Evolutionary conservation across 805 yeast species (phyloP), one percentile per base, ranked within the genome.

Genomic region (Hanseniaspora singularis): DNA sequence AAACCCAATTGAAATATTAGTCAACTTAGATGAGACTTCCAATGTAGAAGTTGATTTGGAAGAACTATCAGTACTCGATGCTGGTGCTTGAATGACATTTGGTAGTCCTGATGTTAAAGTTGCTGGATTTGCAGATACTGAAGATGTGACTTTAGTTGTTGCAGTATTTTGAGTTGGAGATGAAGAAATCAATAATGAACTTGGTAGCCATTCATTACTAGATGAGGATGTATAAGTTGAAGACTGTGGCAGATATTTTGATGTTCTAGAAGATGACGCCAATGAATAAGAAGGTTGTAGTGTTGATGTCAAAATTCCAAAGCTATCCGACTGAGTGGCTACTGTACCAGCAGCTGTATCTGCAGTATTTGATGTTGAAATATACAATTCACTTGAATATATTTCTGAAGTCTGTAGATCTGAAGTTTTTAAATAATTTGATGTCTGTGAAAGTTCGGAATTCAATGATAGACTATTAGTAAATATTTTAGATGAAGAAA

Each of bases 1-100:
- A 69, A 89, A 89, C 11, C 66, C 66, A 34, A 62, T 49, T 0
- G 64, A 60, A 24, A 62, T 54, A 18, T 60, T 47, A 14, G 57
- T 49, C 27, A 54, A 57, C 37, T 56, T 56, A 5, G 52, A 51
- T 55, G 63, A n/a, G n/a, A n/a, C n/a, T n/a, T n/a, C n/a, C n/a
- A n/a, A n/a, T n/a, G n/a, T 48, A 57, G 67, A 51, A 49, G 64
- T 46, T 51, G 66, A 9, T 3, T 18, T 16, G 8, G 36, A 14
- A 27, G 26, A 30, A 9, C 27, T 8, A 28, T 42, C 9, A 14
- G 23, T 23, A 6, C 34, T 14, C 11, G 42, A 38, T 15, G 50
- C n/a, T 7, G 64, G 57, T 1, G 65, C 68, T 9, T 71, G 56
- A 33, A 66, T 60, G 3, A 63, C 61, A 18, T 66, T 65, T 12